phyloP scores from a whole-genome alignment of 371 early-diverging fungal species.

The Basidiobolus meristosporus region DNA sequence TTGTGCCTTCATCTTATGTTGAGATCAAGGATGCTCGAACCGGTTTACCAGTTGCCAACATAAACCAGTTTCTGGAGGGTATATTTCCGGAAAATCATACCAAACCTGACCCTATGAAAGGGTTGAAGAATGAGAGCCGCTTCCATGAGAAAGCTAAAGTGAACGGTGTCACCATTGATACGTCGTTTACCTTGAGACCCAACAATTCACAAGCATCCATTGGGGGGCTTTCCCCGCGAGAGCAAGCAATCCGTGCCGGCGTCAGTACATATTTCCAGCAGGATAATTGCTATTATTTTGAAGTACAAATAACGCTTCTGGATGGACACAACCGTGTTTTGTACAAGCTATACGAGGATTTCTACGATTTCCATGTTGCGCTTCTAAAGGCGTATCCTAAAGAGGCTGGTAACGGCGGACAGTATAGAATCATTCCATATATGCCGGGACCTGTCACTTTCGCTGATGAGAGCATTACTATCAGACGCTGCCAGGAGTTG shows the following conservation, averaged over 20 bases:
- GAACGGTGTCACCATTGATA: constrained; percentile 1
- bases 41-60: constrained; percentile 30
- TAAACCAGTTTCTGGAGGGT: constrained; percentile 22
- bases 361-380: constrained; percentile 61
- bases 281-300: constrained; percentile 49
- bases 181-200: too few species aligned
- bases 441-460: constrained; percentile 44
- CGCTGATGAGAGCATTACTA: constrained; percentile 31
- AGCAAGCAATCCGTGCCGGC: constrained; percentile 15
- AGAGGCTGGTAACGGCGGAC: constrained; percentile 46
- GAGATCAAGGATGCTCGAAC: constrained; percentile 47
- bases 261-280: constrained; percentile 32
- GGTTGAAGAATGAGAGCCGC: background rate
- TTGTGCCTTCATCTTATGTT: constrained; percentile 62
- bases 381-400: constrained; percentile 49
- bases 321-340: constrained; percentile 26
- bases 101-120: too few species aligned
- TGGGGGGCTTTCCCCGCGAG: too few species aligned
- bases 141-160: background rate
- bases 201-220: background rate
- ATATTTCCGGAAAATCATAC: too few species aligned
- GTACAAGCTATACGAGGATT: constrained; percentile 59
- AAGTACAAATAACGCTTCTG: constrained; percentile 31
- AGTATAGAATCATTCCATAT: constrained; percentile 46
- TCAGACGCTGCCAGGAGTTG: constrained; percentile 34